Evolutionary conservation across 805 yeast genomes (phyloP), one percentile per base, ranked within the genome.

Genomic region (Sugiyamaella mastotermitis): DNA sequence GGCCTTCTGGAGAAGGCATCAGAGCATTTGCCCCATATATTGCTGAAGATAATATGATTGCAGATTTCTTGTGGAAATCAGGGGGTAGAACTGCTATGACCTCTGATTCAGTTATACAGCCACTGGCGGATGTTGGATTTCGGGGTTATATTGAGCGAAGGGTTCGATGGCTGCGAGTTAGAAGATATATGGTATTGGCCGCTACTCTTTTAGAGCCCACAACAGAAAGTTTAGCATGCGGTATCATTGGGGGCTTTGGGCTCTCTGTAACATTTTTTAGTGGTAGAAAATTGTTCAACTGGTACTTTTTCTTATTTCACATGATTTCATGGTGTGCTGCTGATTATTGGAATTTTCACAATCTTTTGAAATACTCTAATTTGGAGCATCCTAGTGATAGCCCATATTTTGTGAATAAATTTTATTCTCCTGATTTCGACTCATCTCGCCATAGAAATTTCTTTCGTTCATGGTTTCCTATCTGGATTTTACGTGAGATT

Each of bases 21-120:
- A 68, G 77, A 36, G 74, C 76, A 41, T 86, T 87, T 57, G 77
- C 94, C 5, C 66, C 77, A 40, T 87, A 80, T 56, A 86, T 86
- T 52, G 95, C 95, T 4, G 96, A 86, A 56, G 96, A 86, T 57
- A 86, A 86, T 57, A 83, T 85, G 94, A 86, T 86, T 45, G 94
- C 84, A 4, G 85, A 83, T 34, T 83, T 86, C 1, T 55, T 86
- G 13, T 86, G 95, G 95, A 76, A 76, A 35, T 49, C 41, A 17
- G 66, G 69, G 23, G 78, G 83, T 17, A 81, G 83, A 2, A 83
- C 94, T 0, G 87, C 81, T 0, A 66, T 85, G 68, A 79, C 90
- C 1, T 76, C 82, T 1, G 95, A 86, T 55, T 71, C 76, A 33
- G 95, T 78, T 1, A 61, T 83, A 3, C 96, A 86, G 55, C 95